Evolutionary conservation across 371 early-diverging fungal genomes (phyloP), one percentile per base, ranked within the genome.

Genomic region (Rhizomucor pusillus): DNA sequence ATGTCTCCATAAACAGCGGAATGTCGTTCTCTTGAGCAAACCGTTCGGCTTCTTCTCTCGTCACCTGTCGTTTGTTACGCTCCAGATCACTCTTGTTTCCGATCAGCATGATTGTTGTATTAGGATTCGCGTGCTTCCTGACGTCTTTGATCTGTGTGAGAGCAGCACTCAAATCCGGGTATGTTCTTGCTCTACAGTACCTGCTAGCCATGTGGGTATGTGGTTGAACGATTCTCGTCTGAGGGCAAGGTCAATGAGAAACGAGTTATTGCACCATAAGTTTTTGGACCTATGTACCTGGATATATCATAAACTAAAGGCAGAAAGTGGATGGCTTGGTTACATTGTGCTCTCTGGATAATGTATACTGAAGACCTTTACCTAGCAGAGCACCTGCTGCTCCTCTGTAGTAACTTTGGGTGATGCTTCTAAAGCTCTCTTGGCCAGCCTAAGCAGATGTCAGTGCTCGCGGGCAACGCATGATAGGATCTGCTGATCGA

Each of bases 381-480:
- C 52, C 47, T 53, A 48, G 34, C 48, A 54, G 70, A 41, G 97
- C 97, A 20, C 94, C 97, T 40, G 96, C 97, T 35, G 98, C 98
- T 44, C 96, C 97, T 57, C 98, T 85, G 69, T 97, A 98, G 77
- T 99, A 99, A 70, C 95, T 93, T 50, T 97, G 86, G 12, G 94
- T 95, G 59, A 98, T 92, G 66, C 93, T 92, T 59, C 96, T 81
- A 78, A 98, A 98, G 19, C 94, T 88, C 65, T 96, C 96, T 75
- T 97, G 95, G 23, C 97, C 96, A 29, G 95, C 95, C 79, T 86
- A 23, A 12, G 23, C 16, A 37, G 10, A 48, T 25, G 4, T 43
- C 67, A 75, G 81, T 52, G 41, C 82, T 84, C 12, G 14, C 34
- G n/a, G 4, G 33, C 16, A 9, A 13, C 11, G 10, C 7, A 6